A percentile compares a stretch with the other conserved stretches of the same genome.
Evolutionary conservation across 2,329 filamentous ascomycete genomes (phyloP).

Genomic region (Alternaria sp.): DNA sequence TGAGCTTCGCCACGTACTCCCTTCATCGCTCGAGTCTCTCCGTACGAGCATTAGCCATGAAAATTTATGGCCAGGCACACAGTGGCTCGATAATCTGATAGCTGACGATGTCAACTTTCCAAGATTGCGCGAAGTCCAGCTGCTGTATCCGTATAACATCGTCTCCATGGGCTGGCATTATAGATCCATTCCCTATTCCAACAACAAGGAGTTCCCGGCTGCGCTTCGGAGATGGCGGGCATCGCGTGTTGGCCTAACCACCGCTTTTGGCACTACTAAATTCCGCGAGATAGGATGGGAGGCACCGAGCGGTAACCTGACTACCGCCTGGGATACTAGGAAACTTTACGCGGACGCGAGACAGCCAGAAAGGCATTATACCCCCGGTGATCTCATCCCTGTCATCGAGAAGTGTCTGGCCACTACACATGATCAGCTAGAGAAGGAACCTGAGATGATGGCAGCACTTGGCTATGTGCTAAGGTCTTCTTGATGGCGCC

Average conservation of each 20-base stretch:
- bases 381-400: neutral
- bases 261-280: neutral
- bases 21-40: neutral
- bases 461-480: neutral
- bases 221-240: neutral
- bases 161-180: neutral
- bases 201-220: neutral
- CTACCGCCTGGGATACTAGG: neutral
- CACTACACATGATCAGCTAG: neutral
- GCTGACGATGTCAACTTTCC: neutral
- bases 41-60: neutral
- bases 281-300: neutral
- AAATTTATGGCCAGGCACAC: neutral
- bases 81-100: neutral
- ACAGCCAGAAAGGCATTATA: neutral
- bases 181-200: neutral
- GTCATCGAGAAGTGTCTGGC: neutral
- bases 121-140: neutral
- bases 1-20: neutral
- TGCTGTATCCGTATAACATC: neutral
- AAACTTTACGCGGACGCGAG: neutral
- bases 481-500: neutral
- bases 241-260: neutral
- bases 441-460: neutral
- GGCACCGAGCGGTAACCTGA: neutral